Evolutionary conservation across 108 stramenopile genomes (phyloP), one percentile per base, ranked within the genome.

Genomic region (Cyclotella cryptica): DNA sequence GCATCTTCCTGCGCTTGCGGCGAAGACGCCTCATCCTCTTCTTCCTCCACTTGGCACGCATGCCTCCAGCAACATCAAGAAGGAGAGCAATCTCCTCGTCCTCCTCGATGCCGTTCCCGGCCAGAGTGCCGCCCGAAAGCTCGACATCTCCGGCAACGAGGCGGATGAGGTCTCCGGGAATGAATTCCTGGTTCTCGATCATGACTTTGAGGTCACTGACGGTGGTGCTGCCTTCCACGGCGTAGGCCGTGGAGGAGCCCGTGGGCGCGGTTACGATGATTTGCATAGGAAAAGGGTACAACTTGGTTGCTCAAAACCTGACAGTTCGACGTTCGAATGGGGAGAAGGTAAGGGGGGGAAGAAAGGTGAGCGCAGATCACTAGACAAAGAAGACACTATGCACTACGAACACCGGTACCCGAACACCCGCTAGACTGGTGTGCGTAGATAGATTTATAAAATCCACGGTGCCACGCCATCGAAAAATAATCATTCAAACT

Each of bases 1-100:
- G 95, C 95, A 96, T 96, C 93, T 96, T 96, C 58, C 95, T 82
- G 69, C 95, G 91, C 93, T 96, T 96, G 77, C 95, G 89, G 59
- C 95, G 90, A 67, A 96, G 92, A 80, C 95, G 95, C 64, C 95
- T 89, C 95, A 96, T 92, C 74, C 91, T 93, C 95, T 96, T 96
- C 90, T 96, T 96, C 49, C 84, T 80, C 95, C 95, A 96, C 92
- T 96, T 96, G 70, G 67, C 72, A 80, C 95, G 92, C 95, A 93
- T 96, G 77, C 95, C 95, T 29, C 86, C 92, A 29, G 84, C 71
- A 66, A 92, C 91, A 45, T 90, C 91, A 66, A 93, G 78, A 35
- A 88, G 45, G 74, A 95, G 85, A 57, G 85, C 72, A 52, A 95
- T 87, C 63, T 77, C 84, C 58, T 95, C 94, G 26, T 95, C 94